These are phyloP conservation scores for Chromera velia DNA, from an alignment of 73 alveolate genomes.

Conservation along the genomic window DNA sequence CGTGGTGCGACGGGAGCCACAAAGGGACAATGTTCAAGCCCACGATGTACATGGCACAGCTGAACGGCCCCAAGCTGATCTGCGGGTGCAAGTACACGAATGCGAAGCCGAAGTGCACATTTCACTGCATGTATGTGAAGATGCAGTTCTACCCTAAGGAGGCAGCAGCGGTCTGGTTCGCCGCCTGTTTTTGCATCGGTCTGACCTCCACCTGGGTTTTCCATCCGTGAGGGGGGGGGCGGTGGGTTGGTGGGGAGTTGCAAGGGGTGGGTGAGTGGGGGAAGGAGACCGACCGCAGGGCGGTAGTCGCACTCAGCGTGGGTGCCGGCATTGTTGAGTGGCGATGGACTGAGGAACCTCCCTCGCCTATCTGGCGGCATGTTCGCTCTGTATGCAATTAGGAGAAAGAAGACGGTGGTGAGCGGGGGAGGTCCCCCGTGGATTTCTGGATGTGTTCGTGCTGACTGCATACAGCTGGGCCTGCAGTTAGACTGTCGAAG, in stretches of 20 bases:
- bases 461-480: too few relatives aligned
- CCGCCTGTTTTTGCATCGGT: not conserved
- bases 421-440: not conserved
- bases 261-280: not conserved
- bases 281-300: too few relatives aligned
- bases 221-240: not conserved
- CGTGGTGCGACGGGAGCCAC: slow-evolving; percentile 36
- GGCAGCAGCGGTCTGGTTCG: not conserved
- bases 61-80: slow-evolving; percentile 2
- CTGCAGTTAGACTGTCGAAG: too few relatives aligned
- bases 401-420: too few relatives aligned
- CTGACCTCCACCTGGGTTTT: not conserved
- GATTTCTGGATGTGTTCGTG: too few relatives aligned
- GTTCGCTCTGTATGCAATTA: too few relatives aligned
- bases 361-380: too few relatives aligned
- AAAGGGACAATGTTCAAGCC: slow-evolving; percentile 20
- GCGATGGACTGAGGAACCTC: too few relatives aligned
- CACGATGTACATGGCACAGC: slow-evolving; percentile 3
- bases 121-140: slow-evolving; percentile 9
- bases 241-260: not conserved
- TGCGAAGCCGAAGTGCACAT: slow-evolving; percentile 16
- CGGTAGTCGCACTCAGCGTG: too few relatives aligned
- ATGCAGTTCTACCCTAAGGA: not conserved
- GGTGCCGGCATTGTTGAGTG: too few relatives aligned
- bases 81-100: slow-evolving; percentile 27